phyloP scores from a whole-genome alignment of 768 basidiomycete species.

The Mycena galopus region DNA sequence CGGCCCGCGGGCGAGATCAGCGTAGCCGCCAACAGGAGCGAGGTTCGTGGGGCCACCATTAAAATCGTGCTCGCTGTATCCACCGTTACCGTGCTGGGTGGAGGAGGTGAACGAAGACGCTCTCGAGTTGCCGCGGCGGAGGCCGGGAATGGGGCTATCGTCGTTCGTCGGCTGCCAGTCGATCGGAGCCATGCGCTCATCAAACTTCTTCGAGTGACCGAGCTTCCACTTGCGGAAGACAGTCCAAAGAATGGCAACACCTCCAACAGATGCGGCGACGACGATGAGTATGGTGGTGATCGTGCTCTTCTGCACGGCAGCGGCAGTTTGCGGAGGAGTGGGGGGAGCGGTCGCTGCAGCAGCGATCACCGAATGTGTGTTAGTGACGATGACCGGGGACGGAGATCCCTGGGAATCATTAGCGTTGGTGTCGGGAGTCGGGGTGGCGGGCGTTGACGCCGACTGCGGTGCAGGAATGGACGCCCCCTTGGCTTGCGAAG shows the following conservation, averaged over 20 bases:
- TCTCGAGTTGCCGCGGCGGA: constrained; percentile 66
- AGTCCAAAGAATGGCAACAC: constrained; percentile 84
- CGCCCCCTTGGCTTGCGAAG: constrained; percentile 36
- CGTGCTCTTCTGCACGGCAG: constrained; percentile 50
- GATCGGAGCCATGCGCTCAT: constrained; percentile 88
- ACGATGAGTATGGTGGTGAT: constrained; percentile 76
- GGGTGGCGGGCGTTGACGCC: neutral
- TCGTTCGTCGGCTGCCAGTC: constrained; percentile 83
- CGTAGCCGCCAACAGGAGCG: constrained; percentile 84
- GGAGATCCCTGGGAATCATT: constrained; percentile 31
- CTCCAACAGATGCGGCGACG: constrained; percentile 77
- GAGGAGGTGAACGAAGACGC: constrained; percentile 81
- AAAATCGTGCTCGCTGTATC: constrained; percentile 71
- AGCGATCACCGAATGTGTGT: constrained; percentile 38
- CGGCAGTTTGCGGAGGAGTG: constrained; percentile 40
- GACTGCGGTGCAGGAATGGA: neutral
- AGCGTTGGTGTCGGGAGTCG: neutral
- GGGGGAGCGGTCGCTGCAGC: constrained; percentile 44
- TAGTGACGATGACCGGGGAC: constrained; percentile 36
- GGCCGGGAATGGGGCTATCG: constrained; percentile 61
- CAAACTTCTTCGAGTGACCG: constrained; percentile 82
- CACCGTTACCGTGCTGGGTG: constrained; percentile 48
- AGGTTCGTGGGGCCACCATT: constrained; percentile 70
- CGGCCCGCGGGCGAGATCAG: constrained; percentile 82
- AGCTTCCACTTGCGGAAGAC: constrained; percentile 95